A percentile compares a stretch with the other conserved stretches of the same genome.
phyloP scores from a whole-genome alignment of 352 stramenopile genomes.

The Phytophthora hybrid region DNA sequence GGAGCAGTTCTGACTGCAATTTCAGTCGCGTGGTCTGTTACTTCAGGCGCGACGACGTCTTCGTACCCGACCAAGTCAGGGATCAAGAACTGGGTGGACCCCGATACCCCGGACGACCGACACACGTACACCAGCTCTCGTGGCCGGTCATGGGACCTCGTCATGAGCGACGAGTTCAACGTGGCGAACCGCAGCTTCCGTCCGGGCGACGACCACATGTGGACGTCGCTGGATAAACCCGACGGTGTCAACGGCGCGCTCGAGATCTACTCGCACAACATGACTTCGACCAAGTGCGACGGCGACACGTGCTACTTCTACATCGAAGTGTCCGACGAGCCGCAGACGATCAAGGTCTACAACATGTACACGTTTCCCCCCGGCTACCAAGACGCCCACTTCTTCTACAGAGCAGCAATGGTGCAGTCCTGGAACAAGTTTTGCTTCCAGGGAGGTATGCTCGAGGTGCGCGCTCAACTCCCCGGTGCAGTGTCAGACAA shows the following conservation, averaged over 20 bases:
- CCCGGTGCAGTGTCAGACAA: conserved; percentile 46
- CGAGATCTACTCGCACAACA: conserved; percentile 94
- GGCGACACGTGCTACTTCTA: conserved; percentile 66
- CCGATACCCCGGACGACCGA: conserved; percentile 50
- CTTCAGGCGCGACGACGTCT: conserved; percentile 17
- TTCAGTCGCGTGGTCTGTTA: conserved; percentile 1
- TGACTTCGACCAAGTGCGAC: conserved; percentile 69
- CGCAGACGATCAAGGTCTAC: conserved; percentile 54
- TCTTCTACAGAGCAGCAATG: conserved; percentile 77
- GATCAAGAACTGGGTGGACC: conserved; percentile 62
- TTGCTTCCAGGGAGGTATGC: conserved; percentile 92
- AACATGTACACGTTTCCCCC: conserved; percentile 66
- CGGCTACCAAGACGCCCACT: conserved; percentile 52
- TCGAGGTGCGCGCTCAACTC: conserved; percentile 91
- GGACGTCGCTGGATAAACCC: conserved; percentile 95
- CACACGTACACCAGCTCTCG: conserved; percentile 52
- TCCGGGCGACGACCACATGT: conserved; percentile 93
- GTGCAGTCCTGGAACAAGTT: conserved; percentile 94
- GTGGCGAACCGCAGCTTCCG: conserved; percentile 84
- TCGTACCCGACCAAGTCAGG: conserved; percentile 60
- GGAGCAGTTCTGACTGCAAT: conserved; percentile 3
- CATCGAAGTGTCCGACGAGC: conserved; percentile 63
- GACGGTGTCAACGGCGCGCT: conserved; percentile 93
- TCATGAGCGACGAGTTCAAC: conserved; percentile 97
- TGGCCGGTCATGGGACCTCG: conserved; percentile 75